Base-by-base conservation (phyloP, 2,329 filamentous ascomycete species). In the Arthrobotrys musiformis region DNA sequence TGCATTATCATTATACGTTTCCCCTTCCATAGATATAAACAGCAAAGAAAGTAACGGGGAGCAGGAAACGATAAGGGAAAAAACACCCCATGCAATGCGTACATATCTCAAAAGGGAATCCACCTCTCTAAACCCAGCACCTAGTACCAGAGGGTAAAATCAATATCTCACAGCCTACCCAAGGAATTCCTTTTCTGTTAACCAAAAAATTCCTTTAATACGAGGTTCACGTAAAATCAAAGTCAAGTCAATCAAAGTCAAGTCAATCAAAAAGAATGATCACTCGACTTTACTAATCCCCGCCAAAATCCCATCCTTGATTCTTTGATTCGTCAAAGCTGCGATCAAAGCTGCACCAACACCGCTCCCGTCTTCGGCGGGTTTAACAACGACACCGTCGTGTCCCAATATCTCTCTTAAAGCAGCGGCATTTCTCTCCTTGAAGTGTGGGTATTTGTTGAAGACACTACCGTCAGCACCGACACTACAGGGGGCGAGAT, bases 391-490 rank as follows among this genome's bases (percentile, higher is more conserved):
- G 77, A 86, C 87, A 85, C 92, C 92, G 68, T 88, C 89, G 1
- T 92, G 89, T 94, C 97, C 94, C 40, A 99, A 89, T 80, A 99
- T 97, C 86, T 99, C 95, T 68, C 93, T 90, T 64, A 99, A 88
- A 28, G 95, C 95, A 83, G 91, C 88, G 13, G 95, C 94, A 69
- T 94, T 94, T 67, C 95, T 91, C 72, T 90, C 89, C 87, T 97
- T 97, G 89, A 99, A 99, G 85, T 97, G 92, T 11, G 95, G 95
- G 85, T 99, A 99, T 84, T 98, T 98, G 88, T 97, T 97, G 87
- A 99, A 99, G 67, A 99, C 94, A 17, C 93, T 97, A 40, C 95
- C 95, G 83, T 99, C 95, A 62, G 95, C 95, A 81, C 95, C 95
- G 46, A 99, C 95, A 84, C 98, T 95, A 86, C 93, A 97, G 40